phyloP scores from a whole-genome alignment of 352 stramenopile species.

The Globisporangium barbulae region DNA sequence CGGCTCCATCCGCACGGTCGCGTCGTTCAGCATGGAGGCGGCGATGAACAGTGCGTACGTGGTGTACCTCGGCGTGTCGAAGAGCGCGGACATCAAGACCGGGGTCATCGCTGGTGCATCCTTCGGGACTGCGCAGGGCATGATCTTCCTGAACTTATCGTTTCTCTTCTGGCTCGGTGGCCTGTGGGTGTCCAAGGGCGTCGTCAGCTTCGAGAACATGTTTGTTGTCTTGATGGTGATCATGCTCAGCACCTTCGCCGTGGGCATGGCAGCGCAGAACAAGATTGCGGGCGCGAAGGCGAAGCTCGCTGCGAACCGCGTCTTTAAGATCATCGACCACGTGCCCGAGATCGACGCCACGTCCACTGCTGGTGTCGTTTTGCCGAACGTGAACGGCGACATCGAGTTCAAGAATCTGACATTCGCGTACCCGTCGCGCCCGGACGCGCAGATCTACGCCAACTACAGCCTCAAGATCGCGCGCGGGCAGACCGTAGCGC shows the following conservation, averaged over 20 bases:
- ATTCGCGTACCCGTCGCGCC: slow-evolving; percentile 45
- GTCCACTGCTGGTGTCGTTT: neutral
- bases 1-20: slow-evolving; percentile 45
- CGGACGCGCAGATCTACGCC: slow-evolving; percentile 32
- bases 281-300: slow-evolving; percentile 26
- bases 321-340: slow-evolving; percentile 52
- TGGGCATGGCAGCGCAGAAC: slow-evolving; percentile 28
- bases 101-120: slow-evolving; percentile 39
- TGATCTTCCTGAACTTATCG: slow-evolving; percentile 46
- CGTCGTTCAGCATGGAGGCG: slow-evolving; percentile 32
- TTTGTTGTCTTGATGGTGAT: slow-evolving; percentile 36
- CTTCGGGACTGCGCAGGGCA: slow-evolving; percentile 43
- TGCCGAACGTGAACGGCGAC: slow-evolving; percentile 23
- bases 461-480: slow-evolving; percentile 38
- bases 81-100: slow-evolving; percentile 22
- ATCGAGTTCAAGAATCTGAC: slow-evolving; percentile 80
- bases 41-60: slow-evolving; percentile 17
- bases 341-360: slow-evolving; percentile 18
- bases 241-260: slow-evolving; percentile 26
- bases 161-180: slow-evolving; percentile 63
- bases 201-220: slow-evolving; percentile 33
- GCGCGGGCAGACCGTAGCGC: slow-evolving; percentile 41
- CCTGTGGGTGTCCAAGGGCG: slow-evolving; percentile 33
- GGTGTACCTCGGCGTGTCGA: slow-evolving; percentile 21
- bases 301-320: slow-evolving; percentile 21